Evolutionary conservation across 2,329 filamentous ascomycete genomes (phyloP).

Genomic region (Colletotrichum navitas): DNA sequence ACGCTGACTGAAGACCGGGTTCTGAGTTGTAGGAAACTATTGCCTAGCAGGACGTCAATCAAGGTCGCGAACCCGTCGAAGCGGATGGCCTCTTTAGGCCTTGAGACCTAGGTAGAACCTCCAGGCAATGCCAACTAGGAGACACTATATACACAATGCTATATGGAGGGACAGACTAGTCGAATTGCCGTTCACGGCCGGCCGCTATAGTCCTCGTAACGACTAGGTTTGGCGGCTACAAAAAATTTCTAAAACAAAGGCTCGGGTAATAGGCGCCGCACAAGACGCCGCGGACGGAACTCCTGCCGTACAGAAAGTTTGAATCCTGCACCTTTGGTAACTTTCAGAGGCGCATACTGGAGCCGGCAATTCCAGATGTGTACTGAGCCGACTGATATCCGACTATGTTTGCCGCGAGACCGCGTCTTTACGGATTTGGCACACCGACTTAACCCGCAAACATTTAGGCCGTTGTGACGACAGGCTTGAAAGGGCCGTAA

Average conservation of each 20-base stretch:
- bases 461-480: neutral
- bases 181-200: neutral
- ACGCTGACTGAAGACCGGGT: neutral
- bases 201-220: neutral
- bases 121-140: neutral
- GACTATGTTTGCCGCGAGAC: neutral
- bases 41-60: neutral
- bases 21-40: neutral
- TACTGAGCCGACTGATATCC: neutral
- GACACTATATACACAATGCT: neutral
- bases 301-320: neutral
- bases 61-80: neutral
- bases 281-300: neutral
- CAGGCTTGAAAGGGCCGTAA: neutral
- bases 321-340: neutral
- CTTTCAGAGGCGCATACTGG: neutral
- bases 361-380: neutral
- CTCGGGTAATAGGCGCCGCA: neutral
- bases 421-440: neutral
- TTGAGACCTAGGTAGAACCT: constrained; percentile 3
- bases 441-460: neutral
- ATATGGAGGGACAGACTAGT: neutral
- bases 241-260: neutral
- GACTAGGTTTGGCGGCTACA: neutral
- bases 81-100: neutral